Evolutionary conservation across 331 rosid genomes (phyloP), one percentile per base, ranked within the genome.

Genomic region (Cydonia oblonga): DNA sequence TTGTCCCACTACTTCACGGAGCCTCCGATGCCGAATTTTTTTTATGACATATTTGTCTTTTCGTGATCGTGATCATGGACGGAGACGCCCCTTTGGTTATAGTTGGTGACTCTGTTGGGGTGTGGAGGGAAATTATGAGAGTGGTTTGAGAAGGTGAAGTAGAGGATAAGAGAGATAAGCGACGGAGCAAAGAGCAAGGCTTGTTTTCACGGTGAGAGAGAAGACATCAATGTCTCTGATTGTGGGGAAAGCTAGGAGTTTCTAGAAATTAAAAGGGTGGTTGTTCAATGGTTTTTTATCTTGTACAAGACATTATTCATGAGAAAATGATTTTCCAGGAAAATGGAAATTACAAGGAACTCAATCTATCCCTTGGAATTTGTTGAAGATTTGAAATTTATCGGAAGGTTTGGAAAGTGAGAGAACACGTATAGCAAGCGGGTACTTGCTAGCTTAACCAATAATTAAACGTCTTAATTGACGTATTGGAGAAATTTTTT

Each of bases 1-100:
- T 56, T 25, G 23, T 77, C 25, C 97, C 97, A 90, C 0, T 92
- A 84, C 53, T 56, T 24, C 1, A 58, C 40, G 0, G 95, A 84
- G 52, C 89, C 90, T 5, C 83, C 92, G 19, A 89, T 81, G 13
- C 97, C 92, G 23, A 92, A 92, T n/a, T n/a, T n/a, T n/a, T n/a
- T 52, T 60, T 92, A 92, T 64, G 90, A 82, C 69, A 88, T 72
- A 4, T 92, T 78, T 5, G 97, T 88, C 22, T 82, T 77, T 4
- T 28, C 29, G 5, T 28, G 29, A 28, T 38, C 44, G 44, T 38
- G 44, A 38, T 11, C 46, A 15, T 1, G 14, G 4, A 11, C 46
- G 46, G 15, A 40, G 46, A 40, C 5, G 46, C 15, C 46, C 14
- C 2, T 40, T 40, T 40, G 46, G 1, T 40, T 40, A 11, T 3